Conservation (phyloP, 805 yeast species). For the Lachancea meyersii region DNA sequence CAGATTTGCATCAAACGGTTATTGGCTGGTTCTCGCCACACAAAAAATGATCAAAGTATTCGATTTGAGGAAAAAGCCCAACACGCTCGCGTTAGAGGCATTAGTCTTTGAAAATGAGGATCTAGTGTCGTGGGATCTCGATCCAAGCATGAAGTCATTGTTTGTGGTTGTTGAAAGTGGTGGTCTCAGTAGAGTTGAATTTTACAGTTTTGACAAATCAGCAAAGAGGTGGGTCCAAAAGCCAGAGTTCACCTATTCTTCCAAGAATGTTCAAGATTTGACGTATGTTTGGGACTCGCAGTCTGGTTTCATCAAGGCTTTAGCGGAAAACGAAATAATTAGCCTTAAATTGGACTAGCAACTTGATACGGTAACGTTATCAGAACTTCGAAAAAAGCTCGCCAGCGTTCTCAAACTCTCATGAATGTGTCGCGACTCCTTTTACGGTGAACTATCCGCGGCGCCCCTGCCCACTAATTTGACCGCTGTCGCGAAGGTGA, state of each 20-base stretch:
- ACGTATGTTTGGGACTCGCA: slow-evolving; percentile 3
- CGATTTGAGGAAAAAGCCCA: slow-evolving; percentile 25
- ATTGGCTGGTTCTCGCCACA: slow-evolving; percentile 27
- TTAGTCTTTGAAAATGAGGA: slow-evolving; percentile 3
- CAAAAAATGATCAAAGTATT: slow-evolving; percentile 14
- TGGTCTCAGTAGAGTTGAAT: neutral
- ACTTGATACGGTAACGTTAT: too few relatives aligned
- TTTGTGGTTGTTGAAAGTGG: neutral
- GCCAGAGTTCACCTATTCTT: neutral
- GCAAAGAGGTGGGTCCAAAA: slow-evolving; percentile 3
- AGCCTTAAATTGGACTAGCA: neutral
- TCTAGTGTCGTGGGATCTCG: slow-evolving; percentile 6
- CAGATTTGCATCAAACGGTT: slow-evolving; percentile 28
- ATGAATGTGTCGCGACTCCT: too few relatives aligned
- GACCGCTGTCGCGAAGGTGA: too few relatives aligned
- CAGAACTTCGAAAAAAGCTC: too few relatives aligned
- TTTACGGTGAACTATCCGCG: too few relatives aligned
- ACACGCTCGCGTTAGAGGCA: slow-evolving; percentile 19
- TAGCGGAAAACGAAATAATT: neutral
- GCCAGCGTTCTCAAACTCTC: too few relatives aligned
- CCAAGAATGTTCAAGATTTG: neutral
- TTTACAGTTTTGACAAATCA: slow-evolving; percentile 1
- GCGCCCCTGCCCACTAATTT: too few relatives aligned
- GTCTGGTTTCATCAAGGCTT: neutral
- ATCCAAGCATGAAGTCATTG: slow-evolving; percentile 8